Conservation (phyloP, 305 asterid genomes). For the Solanum aculeatissimum region DNA sequence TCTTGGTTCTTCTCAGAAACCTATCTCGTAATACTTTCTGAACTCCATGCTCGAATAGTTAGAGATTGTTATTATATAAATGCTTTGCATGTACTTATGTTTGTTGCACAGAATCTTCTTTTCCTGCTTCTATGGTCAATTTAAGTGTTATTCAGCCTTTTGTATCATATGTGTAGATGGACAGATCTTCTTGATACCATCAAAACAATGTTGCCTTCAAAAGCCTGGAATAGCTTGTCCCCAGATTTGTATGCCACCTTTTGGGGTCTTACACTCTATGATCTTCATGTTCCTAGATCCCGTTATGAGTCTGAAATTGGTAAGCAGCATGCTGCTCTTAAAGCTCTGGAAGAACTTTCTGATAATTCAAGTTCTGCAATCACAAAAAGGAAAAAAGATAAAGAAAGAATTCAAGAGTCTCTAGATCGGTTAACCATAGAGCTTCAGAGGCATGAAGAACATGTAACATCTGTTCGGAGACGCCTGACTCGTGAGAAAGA, state of each 20-base stretch:
- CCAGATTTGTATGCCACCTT: constrained; percentile 96
- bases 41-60: not conserved
- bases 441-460: constrained; percentile 93
- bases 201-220: constrained; percentile 86
- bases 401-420: constrained; percentile 98
- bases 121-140: not conserved
- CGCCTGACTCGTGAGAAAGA: constrained; percentile 92
- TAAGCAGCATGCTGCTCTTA: constrained; percentile 85
- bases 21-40: constrained; percentile 43
- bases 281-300: constrained; percentile 89
- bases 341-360: constrained; percentile 92
- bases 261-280: constrained; percentile 99
- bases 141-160: not conserved
- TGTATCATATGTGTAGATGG: constrained; percentile 57
- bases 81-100: not conserved
- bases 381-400: constrained; percentile 93
- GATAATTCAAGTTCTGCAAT: constrained; percentile 99
- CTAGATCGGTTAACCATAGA: constrained; percentile 76
- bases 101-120: not conserved
- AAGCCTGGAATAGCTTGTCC: constrained; percentile 99
- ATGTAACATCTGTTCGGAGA: constrained; percentile 86
- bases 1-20: constrained; percentile 68
- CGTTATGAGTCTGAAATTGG: constrained; percentile 89
- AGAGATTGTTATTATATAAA: not conserved
- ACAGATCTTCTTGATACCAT: constrained; percentile 74